Base-by-base conservation (phyloP, 495 filamentous ascomycete genomes). In the Wilcoxina mikolae region DNA sequence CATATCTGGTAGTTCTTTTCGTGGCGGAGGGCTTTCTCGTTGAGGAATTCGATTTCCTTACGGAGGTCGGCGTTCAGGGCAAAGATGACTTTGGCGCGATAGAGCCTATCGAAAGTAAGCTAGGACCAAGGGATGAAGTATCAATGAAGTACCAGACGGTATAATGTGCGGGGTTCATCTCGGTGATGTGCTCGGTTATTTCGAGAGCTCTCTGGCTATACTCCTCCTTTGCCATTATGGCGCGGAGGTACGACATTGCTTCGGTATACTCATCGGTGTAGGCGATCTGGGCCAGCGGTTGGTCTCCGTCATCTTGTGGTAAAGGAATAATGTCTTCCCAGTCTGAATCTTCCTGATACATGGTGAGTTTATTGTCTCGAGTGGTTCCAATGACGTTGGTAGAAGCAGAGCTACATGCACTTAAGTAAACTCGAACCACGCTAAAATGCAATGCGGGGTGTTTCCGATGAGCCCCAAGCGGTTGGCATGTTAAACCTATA, bases 1-100 rank as follows among this genome's bases (percentile, higher is more conserved):
- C 91, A 96, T 65, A 96, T 96, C 68, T 98, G 91, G 70, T 95
- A 98, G 67, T 96, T 98, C 67, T 98, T 98, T 62, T 90, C 77
- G 62, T 94, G 80, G 24, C 77, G 76, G 41, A 94, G 70, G 3
- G 91, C 82, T 17, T 94, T 76, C 1, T 74, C 71, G 64, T 95
- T 94, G 22, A 98, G 69, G 86, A 88, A 98, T 38, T 74, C 71
- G 23, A 95, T 68, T 66, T 98, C 91, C 54, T 82, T 73, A 0
- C 65, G 64, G 48, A 95, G 75, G 56, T 83, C 74, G 46, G 78
- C 75, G 2, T 77, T 66, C 23, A 95, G 67, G 1, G 76, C 75
- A 56, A 83, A 77, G 25, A 98, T 63, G 31, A 78, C 83, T 58
- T 82, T 78, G 31, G 86, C 84, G 54, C 91, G 81, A 72, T 94